phyloP scores from a whole-genome alignment of 352 stramenopile species.

The Globisporangium spiculum region DNA sequence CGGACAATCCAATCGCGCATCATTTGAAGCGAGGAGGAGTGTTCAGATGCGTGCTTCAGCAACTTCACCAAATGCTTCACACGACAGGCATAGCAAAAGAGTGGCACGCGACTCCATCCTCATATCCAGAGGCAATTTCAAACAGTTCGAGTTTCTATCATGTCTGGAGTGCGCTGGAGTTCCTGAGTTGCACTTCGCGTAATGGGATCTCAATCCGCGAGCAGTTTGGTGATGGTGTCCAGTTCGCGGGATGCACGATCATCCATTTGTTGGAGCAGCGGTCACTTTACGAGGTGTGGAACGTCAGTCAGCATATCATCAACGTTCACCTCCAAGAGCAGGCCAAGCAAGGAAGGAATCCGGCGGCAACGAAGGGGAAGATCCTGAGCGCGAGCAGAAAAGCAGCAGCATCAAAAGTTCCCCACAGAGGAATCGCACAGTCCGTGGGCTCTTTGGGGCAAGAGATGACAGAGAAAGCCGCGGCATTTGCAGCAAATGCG shows the following conservation, averaged over 20 bases:
- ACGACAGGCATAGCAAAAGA: slow-evolving; percentile 31
- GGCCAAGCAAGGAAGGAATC: not conserved
- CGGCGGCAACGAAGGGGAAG: not conserved
- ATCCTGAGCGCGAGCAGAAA: slow-evolving; percentile 7
- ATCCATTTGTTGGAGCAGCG: slow-evolving; percentile 57
- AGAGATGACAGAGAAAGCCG: slow-evolving; percentile 45
- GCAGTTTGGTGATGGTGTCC: slow-evolving; percentile 56
- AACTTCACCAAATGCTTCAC: slow-evolving; percentile 31
- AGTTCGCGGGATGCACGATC: slow-evolving; percentile 55
- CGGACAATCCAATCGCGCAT: not conserved
- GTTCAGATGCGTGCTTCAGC: slow-evolving; percentile 20
- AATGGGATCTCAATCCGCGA: slow-evolving; percentile 24
- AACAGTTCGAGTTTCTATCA: slow-evolving; percentile 55
- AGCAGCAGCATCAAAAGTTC: not conserved
- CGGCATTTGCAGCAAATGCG: slow-evolving; percentile 37
- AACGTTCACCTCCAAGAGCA: slow-evolving; percentile 38
- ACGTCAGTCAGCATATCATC: slow-evolving; percentile 54
- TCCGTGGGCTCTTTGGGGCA: slow-evolving; percentile 37
- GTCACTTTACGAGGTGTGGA: slow-evolving; percentile 56
- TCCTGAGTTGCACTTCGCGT: slow-evolving; percentile 41
- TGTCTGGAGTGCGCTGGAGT: slow-evolving; percentile 67
- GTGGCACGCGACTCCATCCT: slow-evolving; percentile 33
- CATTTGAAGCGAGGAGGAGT: not conserved
- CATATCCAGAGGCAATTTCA: slow-evolving; percentile 41
- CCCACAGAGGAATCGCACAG: slow-evolving; percentile 1